A percentile compares a stretch with the other conserved stretches of the same genome.
phyloP scores from a whole-genome alignment of 2,329 filamentous ascomycete genomes.

The Aureobasidium pullulans region DNA sequence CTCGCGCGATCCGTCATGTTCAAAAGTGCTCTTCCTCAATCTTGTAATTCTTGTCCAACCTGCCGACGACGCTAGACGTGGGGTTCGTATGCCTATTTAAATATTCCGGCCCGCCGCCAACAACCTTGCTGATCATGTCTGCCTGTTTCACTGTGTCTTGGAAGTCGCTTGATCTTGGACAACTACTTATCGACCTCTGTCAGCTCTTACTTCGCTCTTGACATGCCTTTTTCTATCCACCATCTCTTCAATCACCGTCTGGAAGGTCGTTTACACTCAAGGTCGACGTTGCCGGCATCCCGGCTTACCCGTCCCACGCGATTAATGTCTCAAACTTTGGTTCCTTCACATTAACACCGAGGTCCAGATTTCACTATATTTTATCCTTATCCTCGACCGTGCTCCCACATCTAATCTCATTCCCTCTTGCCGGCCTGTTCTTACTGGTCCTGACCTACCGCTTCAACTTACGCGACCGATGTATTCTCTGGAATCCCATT shows the following conservation, averaged over 20 bases:
- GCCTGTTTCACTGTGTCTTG: neutral
- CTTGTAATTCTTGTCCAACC: neutral
- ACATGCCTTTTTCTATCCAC: neutral
- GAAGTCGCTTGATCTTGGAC: neutral
- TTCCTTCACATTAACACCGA: neutral
- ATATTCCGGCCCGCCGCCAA: neutral
- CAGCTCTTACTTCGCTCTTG: neutral
- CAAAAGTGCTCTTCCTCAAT: neutral
- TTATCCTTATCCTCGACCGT: neutral
- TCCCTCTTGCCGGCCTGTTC: neutral
- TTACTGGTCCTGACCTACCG: neutral
- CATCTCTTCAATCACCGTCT: neutral
- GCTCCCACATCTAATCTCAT: neutral
- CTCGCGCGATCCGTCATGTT: constrained; percentile 4
- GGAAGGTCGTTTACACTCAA: neutral
- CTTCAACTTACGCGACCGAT: neutral
- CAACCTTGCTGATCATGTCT: constrained; percentile 6
- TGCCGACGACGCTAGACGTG: neutral
- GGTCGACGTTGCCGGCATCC: neutral
- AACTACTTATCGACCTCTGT: neutral
- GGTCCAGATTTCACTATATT: neutral
- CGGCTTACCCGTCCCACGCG: neutral
- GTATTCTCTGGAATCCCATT: neutral
- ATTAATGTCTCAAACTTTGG: neutral
- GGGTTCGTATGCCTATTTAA: constrained; percentile 8